phyloP scores from a whole-genome alignment of 2,329 filamentous ascomycete species.

The Myotisia sp. region DNA sequence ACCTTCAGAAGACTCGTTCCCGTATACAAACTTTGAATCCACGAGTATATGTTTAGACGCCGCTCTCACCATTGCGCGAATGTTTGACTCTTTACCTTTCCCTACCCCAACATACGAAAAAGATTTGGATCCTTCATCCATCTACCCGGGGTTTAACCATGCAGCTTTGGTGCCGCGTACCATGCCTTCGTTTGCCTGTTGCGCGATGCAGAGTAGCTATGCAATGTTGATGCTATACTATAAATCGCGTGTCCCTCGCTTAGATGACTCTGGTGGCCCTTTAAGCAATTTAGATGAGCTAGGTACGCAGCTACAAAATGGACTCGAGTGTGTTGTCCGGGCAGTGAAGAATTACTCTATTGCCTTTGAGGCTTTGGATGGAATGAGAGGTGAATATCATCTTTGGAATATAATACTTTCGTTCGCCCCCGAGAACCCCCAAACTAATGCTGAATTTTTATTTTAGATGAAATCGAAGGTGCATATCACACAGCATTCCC shows the following conservation, averaged over 20 bases:
- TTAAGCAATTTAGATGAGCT: constrained; percentile 17
- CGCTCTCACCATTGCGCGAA: constrained; percentile 27
- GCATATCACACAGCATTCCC: constrained; percentile 30
- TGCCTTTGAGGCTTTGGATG: constrained; percentile 30
- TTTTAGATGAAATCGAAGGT: constrained; percentile 29
- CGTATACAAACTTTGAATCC: constrained; percentile 29
- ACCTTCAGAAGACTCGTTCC: constrained; percentile 19
- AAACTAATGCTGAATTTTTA: background rate
- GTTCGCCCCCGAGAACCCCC: background rate
- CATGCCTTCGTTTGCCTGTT: constrained; percentile 35
- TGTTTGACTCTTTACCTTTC: constrained; percentile 28
- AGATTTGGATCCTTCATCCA: constrained; percentile 5
- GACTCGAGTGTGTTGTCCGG: constrained; percentile 24
- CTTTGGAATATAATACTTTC: too few species aligned
- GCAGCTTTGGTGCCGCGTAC: constrained; percentile 24
- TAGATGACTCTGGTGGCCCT: constrained; percentile 16
- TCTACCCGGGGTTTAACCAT: constrained; percentile 7
- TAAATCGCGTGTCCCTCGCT: constrained; percentile 27
- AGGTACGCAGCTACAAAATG: constrained; percentile 24
- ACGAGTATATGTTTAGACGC: constrained; percentile 29
- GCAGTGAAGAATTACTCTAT: constrained; percentile 28
- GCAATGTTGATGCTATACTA: constrained; percentile 34
- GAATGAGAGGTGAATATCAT: constrained; percentile 34
- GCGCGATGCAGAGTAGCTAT: constrained; percentile 35
- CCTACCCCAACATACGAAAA: constrained; percentile 20